Base-by-base conservation (phyloP, 2,329 filamentous ascomycete genomes). In the Diaporthe caulivora region DNA sequence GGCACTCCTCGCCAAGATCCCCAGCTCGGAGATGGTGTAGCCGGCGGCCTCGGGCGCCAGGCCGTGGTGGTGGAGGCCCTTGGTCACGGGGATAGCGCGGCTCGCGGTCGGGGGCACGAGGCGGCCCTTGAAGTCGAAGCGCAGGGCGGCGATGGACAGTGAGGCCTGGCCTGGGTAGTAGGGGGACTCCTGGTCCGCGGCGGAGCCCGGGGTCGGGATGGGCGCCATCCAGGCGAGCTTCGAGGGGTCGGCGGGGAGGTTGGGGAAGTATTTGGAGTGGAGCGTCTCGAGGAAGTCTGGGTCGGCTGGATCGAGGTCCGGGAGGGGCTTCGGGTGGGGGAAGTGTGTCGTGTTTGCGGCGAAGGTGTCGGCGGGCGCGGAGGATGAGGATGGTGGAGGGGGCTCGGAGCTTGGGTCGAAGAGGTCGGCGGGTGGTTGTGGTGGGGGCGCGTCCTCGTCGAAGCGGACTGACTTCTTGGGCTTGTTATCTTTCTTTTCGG, bases 221-320 rank as follows among this genome's bases (percentile, higher is more conserved):
- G 92, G 91, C 55, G 91, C 90, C 88, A 98, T 95, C 95, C 95
- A 98, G 26, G 94, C 93, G 13, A 97, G 89, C 71, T 93, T 92
- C 72, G 91, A 91, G 0, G 95, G 94, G 81, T 97, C 94, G 71
- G 95, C 91, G 2, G 95, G 91, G 1, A 98, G 92, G 75, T 92
- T 90, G 17, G 97, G 95, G 83, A 98, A 99, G 88, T 98, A 99
- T 82, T 98, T 98, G 29, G 91, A 85, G 86, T 98, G 95, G 8
- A 99, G 90, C 72, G 94, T 92, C 60, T 90, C 84, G 73, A 98
- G 91, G 84, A 98, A 98, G 79, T 94, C 88, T 0, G 94, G 92
- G 74, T 95, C 94, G 49, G 90, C 87, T 0, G 95, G 95, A 81
- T 98, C 94, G 76, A 98, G 92, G 74, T 95, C 92, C 15, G 93